Evolutionary conservation across 208 protist genomes (phyloP).

Genomic region (Leishmania major): DNA sequence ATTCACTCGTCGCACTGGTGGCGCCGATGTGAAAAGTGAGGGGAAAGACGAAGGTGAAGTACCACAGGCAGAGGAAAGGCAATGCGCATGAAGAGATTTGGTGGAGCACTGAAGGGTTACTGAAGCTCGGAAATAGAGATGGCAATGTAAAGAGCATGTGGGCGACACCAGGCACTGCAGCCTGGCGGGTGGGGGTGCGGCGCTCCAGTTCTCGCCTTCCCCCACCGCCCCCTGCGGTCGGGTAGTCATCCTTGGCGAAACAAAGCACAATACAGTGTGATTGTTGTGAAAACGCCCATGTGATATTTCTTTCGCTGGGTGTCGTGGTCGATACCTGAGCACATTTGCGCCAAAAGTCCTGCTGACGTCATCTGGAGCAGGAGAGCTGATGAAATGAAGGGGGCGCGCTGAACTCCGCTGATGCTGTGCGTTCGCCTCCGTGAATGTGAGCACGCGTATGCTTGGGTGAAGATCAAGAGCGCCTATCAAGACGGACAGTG

Average conservation of each 20-base stretch:
- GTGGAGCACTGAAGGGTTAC: not conserved
- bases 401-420: not conserved
- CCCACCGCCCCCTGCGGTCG: not conserved
- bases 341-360: not conserved
- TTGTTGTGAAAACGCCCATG: not conserved
- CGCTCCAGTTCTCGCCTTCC: not conserved
- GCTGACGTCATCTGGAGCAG: not conserved
- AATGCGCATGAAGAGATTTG: not conserved
- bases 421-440: not conserved
- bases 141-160: not conserved
- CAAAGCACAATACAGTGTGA: not conserved
- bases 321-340: not conserved
- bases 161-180: not conserved
- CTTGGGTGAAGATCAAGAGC: not conserved
- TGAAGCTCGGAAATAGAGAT: not conserved
- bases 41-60: not conserved
- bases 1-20: conserved; percentile 1
- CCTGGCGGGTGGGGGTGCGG: not conserved
- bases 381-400: not conserved
- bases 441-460: not conserved
- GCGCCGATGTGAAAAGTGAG: not conserved
- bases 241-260: not conserved
- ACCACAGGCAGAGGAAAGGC: not conserved
- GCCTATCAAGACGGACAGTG: not conserved
- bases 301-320: not conserved